phyloP scores from a whole-genome alignment of 768 basidiomycete species.

The Pholiota microspora region DNA sequence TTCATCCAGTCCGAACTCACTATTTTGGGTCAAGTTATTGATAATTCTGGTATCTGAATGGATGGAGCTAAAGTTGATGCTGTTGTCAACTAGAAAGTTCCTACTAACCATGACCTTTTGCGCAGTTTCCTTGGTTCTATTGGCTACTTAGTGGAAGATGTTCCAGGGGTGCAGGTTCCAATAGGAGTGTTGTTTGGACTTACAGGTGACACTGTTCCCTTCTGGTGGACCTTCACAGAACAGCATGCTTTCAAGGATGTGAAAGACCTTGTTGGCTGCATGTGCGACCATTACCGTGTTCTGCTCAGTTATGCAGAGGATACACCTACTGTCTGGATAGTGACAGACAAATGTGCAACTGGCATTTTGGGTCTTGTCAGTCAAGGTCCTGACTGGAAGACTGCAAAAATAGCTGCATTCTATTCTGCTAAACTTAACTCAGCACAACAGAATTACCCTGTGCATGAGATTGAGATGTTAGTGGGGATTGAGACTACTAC shows the following conservation, averaged over 20 bases:
- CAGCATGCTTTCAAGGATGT: slow-evolving; percentile 29
- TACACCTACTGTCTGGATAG: slow-evolving; percentile 21
- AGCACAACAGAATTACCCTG: slow-evolving; percentile 33
- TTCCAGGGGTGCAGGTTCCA: slow-evolving; percentile 27
- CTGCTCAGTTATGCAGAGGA: slow-evolving; percentile 12
- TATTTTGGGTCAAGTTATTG: slow-evolving; percentile 21
- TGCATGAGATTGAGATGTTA: slow-evolving; percentile 9
- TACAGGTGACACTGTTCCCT: slow-evolving; percentile 14
- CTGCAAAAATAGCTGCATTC: slow-evolving; percentile 23
- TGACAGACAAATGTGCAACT: slow-evolving; percentile 25
- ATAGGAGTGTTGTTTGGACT: slow-evolving; percentile 27
- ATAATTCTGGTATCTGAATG: slow-evolving; percentile 33
- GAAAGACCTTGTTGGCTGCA: slow-evolving; percentile 18
- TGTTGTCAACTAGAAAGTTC: slow-evolving; percentile 27
- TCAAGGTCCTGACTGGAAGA: slow-evolving; percentile 19
- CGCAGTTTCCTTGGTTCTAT: slow-evolving; percentile 25
- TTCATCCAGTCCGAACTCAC: slow-evolving; percentile 27
- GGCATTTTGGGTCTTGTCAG: slow-evolving; percentile 25
- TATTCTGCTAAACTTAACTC: slow-evolving; percentile 31
- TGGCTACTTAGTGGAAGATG: slow-evolving; percentile 27
- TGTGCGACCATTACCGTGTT: slow-evolving; percentile 17
- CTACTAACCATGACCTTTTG: slow-evolving; percentile 25
- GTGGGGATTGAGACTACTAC: slow-evolving; percentile 23
- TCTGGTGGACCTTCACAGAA: slow-evolving; percentile 20
- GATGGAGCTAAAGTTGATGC: slow-evolving; percentile 37